These are phyloP conservation scores for Chlorella variabilis DNA, from an alignment of 163 green algal genomes.

Conservation along the genomic window DNA sequence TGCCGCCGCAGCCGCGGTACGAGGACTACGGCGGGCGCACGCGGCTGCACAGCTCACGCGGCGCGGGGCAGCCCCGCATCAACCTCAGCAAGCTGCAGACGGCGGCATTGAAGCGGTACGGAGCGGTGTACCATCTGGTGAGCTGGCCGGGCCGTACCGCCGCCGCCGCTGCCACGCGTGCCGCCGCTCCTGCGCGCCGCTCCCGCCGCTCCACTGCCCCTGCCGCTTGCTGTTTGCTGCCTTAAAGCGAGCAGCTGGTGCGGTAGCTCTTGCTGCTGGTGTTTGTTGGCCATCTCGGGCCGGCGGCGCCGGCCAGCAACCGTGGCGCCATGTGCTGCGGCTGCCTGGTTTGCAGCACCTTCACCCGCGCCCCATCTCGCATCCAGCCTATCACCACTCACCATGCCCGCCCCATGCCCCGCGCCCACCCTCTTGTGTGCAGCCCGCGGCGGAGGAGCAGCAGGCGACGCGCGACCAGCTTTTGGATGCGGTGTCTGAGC, in stretches of 20 bases:
- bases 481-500: conserved; percentile 29
- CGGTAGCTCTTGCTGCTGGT: too few relatives aligned
- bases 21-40: neutral
- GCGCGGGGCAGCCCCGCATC: conserved; percentile 32
- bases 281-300: too few relatives aligned
- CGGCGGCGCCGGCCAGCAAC: too few relatives aligned
- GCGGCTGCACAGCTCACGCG: neutral
- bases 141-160: neutral
- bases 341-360: too few relatives aligned
- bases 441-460: conserved; percentile 3
- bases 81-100: conserved; percentile 65
- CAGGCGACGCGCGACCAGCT: conserved; percentile 33
- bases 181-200: neutral
- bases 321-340: too few relatives aligned
- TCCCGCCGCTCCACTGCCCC: neutral
- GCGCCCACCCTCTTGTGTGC: too few relatives aligned
- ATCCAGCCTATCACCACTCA: too few relatives aligned
- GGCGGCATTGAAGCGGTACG: conserved; percentile 56
- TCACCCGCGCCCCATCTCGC: too few relatives aligned
- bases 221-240: neutral
- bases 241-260: too few relatives aligned
- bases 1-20: neutral
- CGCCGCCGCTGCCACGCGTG: neutral
- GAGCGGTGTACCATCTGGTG: conserved; percentile 55
- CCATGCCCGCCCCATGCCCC: too few relatives aligned